phyloP scores from a whole-genome alignment of 2,329 filamentous ascomycete genomes.

The Dothideomycetes sp. region DNA sequence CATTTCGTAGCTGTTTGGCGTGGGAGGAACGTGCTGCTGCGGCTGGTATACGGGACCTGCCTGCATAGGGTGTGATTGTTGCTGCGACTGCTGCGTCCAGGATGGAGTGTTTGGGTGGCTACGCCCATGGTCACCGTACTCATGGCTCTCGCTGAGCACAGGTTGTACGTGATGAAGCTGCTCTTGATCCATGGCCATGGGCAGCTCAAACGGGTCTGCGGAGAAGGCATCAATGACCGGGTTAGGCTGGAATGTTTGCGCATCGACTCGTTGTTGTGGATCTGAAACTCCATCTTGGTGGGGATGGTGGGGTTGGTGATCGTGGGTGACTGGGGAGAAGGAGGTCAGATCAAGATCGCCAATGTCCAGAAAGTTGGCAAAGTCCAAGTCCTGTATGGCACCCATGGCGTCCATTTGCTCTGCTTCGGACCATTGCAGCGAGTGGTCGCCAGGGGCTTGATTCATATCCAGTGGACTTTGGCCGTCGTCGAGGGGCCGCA shows the following conservation, averaged over 20 bases:
- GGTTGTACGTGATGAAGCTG: not conserved
- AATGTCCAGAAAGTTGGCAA: conserved; percentile 32
- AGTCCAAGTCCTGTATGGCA: conserved; percentile 26
- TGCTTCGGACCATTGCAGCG: conserved; percentile 26
- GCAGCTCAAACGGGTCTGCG: conserved; percentile 14
- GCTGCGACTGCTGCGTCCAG: no score
- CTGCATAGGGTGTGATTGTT: conserved; percentile 22
- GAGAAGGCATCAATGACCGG: conserved; percentile 18
- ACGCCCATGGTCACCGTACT: no score
- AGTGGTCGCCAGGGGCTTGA: conserved; percentile 9
- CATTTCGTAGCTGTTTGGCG: conserved; percentile 71
- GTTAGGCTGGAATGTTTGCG: conserved; percentile 5
- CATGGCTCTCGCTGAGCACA: conserved; percentile 1
- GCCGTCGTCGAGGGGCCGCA: conserved; percentile 4
- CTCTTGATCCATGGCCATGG: conserved; percentile 8
- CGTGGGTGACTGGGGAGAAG: conserved; percentile 11
- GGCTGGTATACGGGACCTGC: conserved; percentile 23
- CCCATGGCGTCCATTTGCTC: conserved; percentile 32
- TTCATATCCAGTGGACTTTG: conserved; percentile 14
- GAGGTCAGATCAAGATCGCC: conserved; percentile 19
- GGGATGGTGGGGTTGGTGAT: conserved; percentile 10
- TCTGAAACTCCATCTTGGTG: conserved; percentile 12
- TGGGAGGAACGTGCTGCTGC: conserved; percentile 54
- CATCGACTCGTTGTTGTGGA: conserved; percentile 17
- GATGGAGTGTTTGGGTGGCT: no score